Conservation (phyloP, 257 asterid species). For the Ajuga chamaepitys region DNA sequence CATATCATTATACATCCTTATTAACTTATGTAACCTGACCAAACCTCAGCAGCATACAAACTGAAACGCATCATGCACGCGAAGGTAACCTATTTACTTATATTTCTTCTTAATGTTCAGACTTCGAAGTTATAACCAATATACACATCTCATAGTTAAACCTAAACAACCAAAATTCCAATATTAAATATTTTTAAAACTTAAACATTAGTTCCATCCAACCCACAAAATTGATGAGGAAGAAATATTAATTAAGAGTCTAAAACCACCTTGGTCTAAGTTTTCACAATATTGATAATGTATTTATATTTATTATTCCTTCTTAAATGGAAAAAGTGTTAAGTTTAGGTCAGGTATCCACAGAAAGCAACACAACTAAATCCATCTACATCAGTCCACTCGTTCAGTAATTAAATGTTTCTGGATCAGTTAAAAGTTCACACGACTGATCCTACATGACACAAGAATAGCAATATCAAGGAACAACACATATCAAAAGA, state of each 20-base stretch:
- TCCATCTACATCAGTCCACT: not conserved
- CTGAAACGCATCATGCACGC: not conserved
- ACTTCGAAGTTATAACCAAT: not conserved
- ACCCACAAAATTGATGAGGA: not conserved
- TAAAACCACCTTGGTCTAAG: not conserved
- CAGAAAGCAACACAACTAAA: not conserved
- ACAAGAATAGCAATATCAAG: constrained; percentile 1
- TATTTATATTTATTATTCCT: not conserved
- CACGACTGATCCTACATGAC: not conserved
- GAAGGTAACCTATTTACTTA: not conserved
- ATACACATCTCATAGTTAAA: not conserved
- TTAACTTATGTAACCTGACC: not conserved
- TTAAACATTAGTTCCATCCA: not conserved
- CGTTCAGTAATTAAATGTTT: not conserved
- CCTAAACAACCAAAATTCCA: not conserved
- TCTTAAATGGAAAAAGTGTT: not conserved
- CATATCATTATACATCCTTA: not conserved
- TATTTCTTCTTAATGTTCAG: not conserved
- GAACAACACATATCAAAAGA: not conserved
- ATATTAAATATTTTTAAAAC: not conserved
- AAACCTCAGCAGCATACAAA: not conserved
- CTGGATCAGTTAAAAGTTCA: not conserved
- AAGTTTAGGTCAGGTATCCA: too few relatives aligned
- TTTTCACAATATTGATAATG: not conserved
- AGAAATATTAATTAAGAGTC: not conserved